phyloP scores from a whole-genome alignment of 495 filamentous ascomycete genomes.

The Trichoderma asperelloides region DNA sequence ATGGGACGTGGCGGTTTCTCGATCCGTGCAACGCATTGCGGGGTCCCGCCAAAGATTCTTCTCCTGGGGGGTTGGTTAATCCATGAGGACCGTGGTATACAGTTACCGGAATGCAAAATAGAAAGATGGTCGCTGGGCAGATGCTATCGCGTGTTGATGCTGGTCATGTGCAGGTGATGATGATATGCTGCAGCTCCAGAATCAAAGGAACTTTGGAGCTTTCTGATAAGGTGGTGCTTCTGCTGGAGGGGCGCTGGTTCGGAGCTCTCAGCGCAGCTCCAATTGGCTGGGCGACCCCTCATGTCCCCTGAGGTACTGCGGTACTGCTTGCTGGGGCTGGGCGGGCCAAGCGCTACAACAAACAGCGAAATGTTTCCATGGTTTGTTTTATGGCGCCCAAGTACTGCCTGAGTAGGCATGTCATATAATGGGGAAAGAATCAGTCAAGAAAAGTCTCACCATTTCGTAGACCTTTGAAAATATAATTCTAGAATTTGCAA shows the following conservation, averaged over 20 bases:
- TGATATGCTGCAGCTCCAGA: not conserved
- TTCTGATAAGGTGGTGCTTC: not conserved
- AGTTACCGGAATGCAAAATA: not conserved
- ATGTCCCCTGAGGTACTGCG: not conserved
- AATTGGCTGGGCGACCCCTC: not conserved
- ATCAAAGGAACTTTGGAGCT: not conserved
- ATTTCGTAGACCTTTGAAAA: no score
- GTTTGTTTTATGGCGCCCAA: no score
- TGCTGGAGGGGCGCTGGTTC: not conserved
- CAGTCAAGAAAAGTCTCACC: not conserved
- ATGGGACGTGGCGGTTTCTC: slow-evolving; percentile 1
- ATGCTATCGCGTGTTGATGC: not conserved
- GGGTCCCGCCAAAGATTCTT: not conserved
- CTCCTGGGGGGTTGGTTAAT: not conserved
- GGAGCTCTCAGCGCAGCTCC: not conserved
- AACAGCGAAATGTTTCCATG: not conserved
- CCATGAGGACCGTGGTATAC: not conserved
- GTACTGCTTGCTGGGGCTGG: not conserved
- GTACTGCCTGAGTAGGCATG: no score
- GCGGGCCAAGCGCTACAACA: not conserved
- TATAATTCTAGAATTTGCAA: not conserved
- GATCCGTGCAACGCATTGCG: not conserved
- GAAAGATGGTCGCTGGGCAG: not conserved
- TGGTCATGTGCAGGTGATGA: not conserved
- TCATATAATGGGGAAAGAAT: no score